phyloP scores from a whole-genome alignment of 495 filamentous ascomycete species.

The Lasiosphaeriaceae sp. region DNA sequence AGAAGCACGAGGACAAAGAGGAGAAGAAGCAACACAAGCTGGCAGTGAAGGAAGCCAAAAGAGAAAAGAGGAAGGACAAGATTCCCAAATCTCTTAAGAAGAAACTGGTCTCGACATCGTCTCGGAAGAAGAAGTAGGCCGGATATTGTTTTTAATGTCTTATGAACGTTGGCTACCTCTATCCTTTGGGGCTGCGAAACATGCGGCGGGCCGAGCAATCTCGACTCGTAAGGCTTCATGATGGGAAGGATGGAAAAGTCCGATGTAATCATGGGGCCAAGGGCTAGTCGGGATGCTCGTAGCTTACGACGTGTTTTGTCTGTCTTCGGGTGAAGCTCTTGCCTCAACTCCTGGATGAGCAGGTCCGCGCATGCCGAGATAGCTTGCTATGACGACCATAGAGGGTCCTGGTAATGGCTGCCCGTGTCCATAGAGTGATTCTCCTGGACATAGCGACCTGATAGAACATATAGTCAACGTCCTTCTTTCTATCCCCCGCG shows the following conservation, averaged over 20 bases:
- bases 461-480: too few relatives aligned
- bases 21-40: conserved; percentile 84
- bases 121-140: conserved; percentile 36
- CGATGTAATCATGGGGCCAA: conserved; percentile 32
- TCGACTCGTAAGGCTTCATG: neutral
- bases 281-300: conserved; percentile 12
- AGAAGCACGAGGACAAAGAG: conserved; percentile 87
- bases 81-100: conserved; percentile 96
- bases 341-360: neutral
- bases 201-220: neutral
- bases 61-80: conserved; percentile 85
- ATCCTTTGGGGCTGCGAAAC: neutral
- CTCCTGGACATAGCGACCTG: too few relatives aligned
- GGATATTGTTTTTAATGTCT: neutral
- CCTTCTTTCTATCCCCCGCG: too few relatives aligned
- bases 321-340: neutral
- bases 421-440: too few relatives aligned
- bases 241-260: neutral
- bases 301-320: neutral
- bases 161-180: neutral
- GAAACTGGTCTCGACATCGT: conserved; percentile 51
- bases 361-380: conserved; percentile 9
- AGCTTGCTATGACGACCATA: conserved; percentile 42
- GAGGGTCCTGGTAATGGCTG: conserved; percentile 49
- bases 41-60: conserved; percentile 90